Evolutionary conservation across 1,139 yeast species (phyloP), one percentile per base, ranked within the genome.

Genomic region (Magnusiomyces tetraspermus): DNA sequence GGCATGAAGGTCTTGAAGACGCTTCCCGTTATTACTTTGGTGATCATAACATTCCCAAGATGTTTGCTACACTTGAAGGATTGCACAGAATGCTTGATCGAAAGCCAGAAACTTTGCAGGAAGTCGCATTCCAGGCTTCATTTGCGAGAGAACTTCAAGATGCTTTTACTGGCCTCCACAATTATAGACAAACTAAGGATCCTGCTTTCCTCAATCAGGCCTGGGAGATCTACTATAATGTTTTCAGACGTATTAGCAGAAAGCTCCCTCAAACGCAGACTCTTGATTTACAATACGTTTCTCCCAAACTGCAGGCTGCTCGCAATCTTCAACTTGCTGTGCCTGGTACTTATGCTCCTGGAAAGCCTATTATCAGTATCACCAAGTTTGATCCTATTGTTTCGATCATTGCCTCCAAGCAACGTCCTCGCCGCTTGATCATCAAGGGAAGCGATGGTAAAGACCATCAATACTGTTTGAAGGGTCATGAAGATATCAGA

Each of bases 1-100:
- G 99, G 98, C 90, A 90, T 62, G 98, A 90, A 70, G 97, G 96
- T 1, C 73, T 94, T 42, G 99, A 94, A 66, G 97, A 92, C 71
- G 98, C 98, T 0, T 89, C 96, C 2, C 76, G 97, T 56, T 77
- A 86, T 53, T 94, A 85, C 72, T 92, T 89, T 68, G 96, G 96
- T 38, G 98, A 94, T 58, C 94, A 88, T 62, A 88, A 92, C 64
- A 85, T 94, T 10, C 96, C 89, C 54, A 89, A 88, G 66, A 94
- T 92, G 97, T 85, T 85, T 69, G 83, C 86, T 30, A 90, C 90
- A 1, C 71, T 94, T 51, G 96, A 88, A 59, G 97, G 97, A 1
- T 71, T 94, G 54, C 97, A 92, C 67, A 80, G 46, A 5, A 50
- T 59, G 49, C 58, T 63, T 0, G 60, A 61, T 1, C 51, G 59